Conservation (phyloP, 495 filamentous ascomycete genomes). For the Friedmanniomyces endolithicus region DNA sequence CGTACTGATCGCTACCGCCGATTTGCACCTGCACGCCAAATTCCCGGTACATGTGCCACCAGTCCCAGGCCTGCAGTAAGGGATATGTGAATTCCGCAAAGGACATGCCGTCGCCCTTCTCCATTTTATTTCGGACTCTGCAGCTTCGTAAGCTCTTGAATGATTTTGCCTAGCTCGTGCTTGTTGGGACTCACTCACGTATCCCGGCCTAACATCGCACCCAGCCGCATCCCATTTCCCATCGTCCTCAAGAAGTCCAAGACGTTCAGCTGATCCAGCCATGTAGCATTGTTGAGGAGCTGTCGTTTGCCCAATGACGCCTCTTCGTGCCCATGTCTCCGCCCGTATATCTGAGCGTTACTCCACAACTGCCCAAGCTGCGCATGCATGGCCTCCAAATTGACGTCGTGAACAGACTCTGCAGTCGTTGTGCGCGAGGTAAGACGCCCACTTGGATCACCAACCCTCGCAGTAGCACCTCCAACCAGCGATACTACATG, state of each 20-base stretch:
- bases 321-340: constrained; percentile 43
- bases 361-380: constrained; percentile 69
- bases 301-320: constrained; percentile 1
- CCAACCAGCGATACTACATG: constrained; percentile 64
- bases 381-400: constrained; percentile 62
- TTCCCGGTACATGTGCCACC: constrained; percentile 63
- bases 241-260: constrained; percentile 60
- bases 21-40: constrained; percentile 68
- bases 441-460: constrained; percentile 72
- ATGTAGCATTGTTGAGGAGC: constrained; percentile 40
- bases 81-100: constrained; percentile 91
- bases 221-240: constrained; percentile 59
- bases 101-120: constrained; percentile 76
- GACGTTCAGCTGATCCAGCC: constrained; percentile 52
- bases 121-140: constrained; percentile 73
- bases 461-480: constrained; percentile 72
- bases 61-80: constrained; percentile 92
- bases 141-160: constrained; percentile 19
- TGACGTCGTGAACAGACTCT: constrained; percentile 45
- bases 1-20: constrained; percentile 89
- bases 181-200: constrained; percentile 49
- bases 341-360: constrained; percentile 52
- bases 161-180: not conserved
- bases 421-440: constrained; percentile 50
- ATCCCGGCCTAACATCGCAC: constrained; percentile 77